Evolutionary conservation across 257 asterid species (phyloP), one percentile per base, ranked within the genome.

Genomic region (Thymus quinquecostatus): DNA sequence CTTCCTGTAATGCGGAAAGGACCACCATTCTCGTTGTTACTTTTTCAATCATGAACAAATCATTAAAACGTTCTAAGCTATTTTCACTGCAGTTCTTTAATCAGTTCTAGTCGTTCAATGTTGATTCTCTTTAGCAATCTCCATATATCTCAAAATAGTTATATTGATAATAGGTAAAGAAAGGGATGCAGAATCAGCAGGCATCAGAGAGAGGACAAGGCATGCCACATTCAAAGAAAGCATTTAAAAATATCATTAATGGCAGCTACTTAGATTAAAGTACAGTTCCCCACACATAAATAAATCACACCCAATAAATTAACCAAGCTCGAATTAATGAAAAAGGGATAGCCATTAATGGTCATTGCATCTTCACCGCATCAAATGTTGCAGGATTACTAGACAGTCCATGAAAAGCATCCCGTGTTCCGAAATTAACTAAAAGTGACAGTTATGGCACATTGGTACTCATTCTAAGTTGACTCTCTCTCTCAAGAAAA

Each of bases 211-310:
- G 33, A 43, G 41, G 38, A 28, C 56, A 53, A 61, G 29, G 59
- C 56, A 72, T 53, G 49, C 71, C 45, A 73, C 71, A 30, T 49
- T 3, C 21, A 41, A 8, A 45, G 33, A 45, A 56, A 68, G 58
- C 11, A 66, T 58, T 28, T 12, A 59, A 12, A 12, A 27, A 57
- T 59, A 29, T 28, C 33, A 38, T 66, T 66, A 45, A 58, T 36
- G 69, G 50, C 55, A 27, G 63, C 12, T 27, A 38, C 8, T 34
- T 58, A 57, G 9, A 59, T 36, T 59, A 2, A 27, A 34, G 27
- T 28, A 36, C 28, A 50, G 38, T 14, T n/a, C 10, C 33, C 64
- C 53, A 54, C 56, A 40, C 64, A 14, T 54, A 29, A 50, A 53
- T 40, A 64, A 11, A 72, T 40, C 41, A 28, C 43, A 49, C 71